A percentile compares a stretch with the other conserved stretches of the same genome.
phyloP scores from a whole-genome alignment of 768 basidiomycete species.

The Chalciporus piperatus region DNA sequence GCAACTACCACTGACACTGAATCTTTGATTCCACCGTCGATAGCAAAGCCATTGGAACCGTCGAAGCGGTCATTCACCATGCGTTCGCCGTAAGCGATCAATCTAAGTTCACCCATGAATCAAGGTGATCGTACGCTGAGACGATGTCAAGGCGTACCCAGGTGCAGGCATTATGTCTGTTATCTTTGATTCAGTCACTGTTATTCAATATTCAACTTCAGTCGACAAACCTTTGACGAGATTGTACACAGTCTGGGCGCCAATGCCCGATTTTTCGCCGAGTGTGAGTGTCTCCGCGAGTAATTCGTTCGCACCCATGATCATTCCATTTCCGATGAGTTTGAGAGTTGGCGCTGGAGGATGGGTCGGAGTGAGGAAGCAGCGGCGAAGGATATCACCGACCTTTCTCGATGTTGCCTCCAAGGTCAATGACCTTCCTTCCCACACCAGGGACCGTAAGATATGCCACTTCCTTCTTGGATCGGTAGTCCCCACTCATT shows the following conservation, averaged over 20 bases:
- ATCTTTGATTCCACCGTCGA: constrained; percentile 89
- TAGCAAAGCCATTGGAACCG: constrained; percentile 68
- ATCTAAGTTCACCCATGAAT: constrained; percentile 31
- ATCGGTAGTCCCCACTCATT: constrained; percentile 78
- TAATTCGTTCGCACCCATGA: constrained; percentile 74
- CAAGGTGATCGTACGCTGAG: not conserved
- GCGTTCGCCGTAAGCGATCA: constrained; percentile 58
- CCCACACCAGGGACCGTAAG: constrained; percentile 79
- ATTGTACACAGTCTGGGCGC: constrained; percentile 51
- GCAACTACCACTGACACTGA: constrained; percentile 42
- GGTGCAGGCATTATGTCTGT: constrained; percentile 71
- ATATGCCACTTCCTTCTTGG: constrained; percentile 78
- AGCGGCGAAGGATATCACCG: not conserved
- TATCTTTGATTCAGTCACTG: constrained; percentile 15
- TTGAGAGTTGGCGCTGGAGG: constrained; percentile 65
- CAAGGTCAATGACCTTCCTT: constrained; percentile 75
- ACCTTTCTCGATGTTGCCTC: constrained; percentile 85
- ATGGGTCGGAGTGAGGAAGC: not conserved
- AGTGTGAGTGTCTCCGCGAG: constrained; percentile 83
- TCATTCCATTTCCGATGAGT: constrained; percentile 76
- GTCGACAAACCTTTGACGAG: constrained; percentile 53
- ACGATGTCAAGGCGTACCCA: constrained; percentile 33
- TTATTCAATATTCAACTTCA: not conserved
- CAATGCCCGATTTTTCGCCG: constrained; percentile 80
- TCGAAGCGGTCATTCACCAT: constrained; percentile 77